phyloP scores from a whole-genome alignment of 1,284 basidiomycete species.

The Pisolithus thermaeus region DNA sequence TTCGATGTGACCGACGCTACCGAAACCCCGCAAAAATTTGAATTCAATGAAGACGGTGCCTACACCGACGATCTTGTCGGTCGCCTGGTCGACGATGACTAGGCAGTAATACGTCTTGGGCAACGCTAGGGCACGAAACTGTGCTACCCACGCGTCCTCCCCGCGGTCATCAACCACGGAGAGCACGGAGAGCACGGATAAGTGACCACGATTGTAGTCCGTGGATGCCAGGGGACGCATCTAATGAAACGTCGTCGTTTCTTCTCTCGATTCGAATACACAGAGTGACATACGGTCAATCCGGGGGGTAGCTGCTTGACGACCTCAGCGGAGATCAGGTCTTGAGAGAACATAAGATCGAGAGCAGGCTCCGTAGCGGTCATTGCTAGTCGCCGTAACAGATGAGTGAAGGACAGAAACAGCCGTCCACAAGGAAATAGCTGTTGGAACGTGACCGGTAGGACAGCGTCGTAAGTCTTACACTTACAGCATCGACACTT shows the following conservation, averaged over 20 bases:
- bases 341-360: conserved; percentile 69
- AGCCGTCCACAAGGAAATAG: no score
- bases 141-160: conserved; percentile 58
- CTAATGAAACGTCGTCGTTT: conserved; percentile 34
- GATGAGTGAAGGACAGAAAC: background rate
- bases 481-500: no score
- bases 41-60: conserved; percentile 86
- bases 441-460: no score
- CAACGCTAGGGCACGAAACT: conserved; percentile 56
- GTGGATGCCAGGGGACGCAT: conserved; percentile 85
- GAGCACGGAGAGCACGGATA: conserved; percentile 77
- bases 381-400: conserved; percentile 6
- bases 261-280: background rate
- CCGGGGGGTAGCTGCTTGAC: conserved; percentile 49
- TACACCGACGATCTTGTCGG: conserved; percentile 79
- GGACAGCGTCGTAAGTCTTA: no score
- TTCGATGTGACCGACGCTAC: conserved; percentile 91
- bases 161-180: conserved; percentile 77
- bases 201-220: conserved; percentile 83
- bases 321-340: conserved; percentile 60
- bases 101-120: conserved; percentile 77
- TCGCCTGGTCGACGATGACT: conserved; percentile 73
- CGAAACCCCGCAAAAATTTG: conserved; percentile 85
- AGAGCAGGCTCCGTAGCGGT: conserved; percentile 41
- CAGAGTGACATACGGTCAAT: conserved; percentile 28